Evolutionary conservation across 441 rosid genomes (phyloP).

Genomic region (Hura crepitans): DNA sequence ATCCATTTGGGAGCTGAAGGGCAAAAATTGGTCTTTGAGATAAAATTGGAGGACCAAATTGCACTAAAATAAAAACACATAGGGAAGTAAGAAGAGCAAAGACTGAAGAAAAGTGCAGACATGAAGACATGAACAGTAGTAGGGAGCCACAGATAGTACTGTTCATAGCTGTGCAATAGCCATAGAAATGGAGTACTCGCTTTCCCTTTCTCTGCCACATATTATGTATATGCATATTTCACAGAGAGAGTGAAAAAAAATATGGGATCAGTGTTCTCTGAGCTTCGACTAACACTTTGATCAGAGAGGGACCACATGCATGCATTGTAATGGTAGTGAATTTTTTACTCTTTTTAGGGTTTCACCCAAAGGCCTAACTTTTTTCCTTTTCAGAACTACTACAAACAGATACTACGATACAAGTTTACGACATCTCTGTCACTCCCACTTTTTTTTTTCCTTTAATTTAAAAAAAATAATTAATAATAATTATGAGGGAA

Average conservation of each 20-base stretch:
- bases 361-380: constrained; percentile 37
- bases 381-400: constrained; percentile 33
- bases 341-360: constrained; percentile 29
- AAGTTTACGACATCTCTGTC: constrained; percentile 1
- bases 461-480: too few species aligned
- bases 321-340: too few species aligned
- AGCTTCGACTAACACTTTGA: constrained; percentile 43
- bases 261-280: constrained; percentile 15
- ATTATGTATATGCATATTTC: too few species aligned
- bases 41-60: not conserved
- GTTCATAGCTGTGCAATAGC: constrained; percentile 31
- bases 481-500: not conserved
- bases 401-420: constrained; percentile 25
- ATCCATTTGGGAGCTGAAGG: too few species aligned
- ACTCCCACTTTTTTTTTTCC: constrained; percentile 1
- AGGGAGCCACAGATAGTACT: constrained; percentile 34
- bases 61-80: not conserved
- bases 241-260: constrained; percentile 13
- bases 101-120: constrained; percentile 29
- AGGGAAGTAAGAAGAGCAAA: constrained; percentile 27
- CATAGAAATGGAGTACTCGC: constrained; percentile 20
- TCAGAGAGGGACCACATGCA: constrained; percentile 1
- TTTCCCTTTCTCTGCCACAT: constrained; percentile 2
- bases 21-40: too few species aligned
- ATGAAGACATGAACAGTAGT: constrained; percentile 31